Evolutionary conservation across 371 early-diverging fungal genomes (phyloP).

Genomic region (Mortierella sp.): DNA sequence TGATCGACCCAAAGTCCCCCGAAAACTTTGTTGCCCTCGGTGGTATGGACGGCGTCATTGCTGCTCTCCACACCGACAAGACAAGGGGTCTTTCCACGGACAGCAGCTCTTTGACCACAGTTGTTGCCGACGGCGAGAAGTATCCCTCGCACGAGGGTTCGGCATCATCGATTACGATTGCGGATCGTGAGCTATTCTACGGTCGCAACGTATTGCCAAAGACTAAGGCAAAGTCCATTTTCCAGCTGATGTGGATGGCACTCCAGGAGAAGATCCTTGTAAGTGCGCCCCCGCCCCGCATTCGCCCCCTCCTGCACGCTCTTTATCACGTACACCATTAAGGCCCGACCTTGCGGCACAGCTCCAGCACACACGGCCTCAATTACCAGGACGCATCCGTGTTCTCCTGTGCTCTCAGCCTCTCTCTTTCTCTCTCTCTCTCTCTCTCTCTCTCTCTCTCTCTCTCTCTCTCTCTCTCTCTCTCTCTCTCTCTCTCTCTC

Average conservation of each 20-base stretch:
- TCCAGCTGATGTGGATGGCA: slow-evolving; percentile 83
- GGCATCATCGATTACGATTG: slow-evolving; percentile 8
- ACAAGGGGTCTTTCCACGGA: slow-evolving; percentile 57
- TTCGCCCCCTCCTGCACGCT: not conserved
- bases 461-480: not conserved
- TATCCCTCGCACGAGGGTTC: slow-evolving; percentile 4
- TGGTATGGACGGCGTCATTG: slow-evolving; percentile 62
- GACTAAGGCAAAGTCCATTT: slow-evolving; percentile 72
- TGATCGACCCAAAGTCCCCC: slow-evolving; percentile 70
- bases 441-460: not conserved
- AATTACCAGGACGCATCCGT: not conserved
- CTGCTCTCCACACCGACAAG: slow-evolving; percentile 64
- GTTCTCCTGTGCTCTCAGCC: not conserved
- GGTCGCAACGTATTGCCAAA: slow-evolving; percentile 78
- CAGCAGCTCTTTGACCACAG: slow-evolving; percentile 25
- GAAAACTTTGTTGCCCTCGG: slow-evolving; percentile 58
- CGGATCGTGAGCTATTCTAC: slow-evolving; percentile 57
- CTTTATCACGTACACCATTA: not conserved
- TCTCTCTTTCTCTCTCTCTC: not conserved
- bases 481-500: too few species aligned
- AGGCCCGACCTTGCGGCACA: not conserved
- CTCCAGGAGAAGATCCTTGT: slow-evolving; percentile 88
- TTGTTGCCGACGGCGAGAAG: slow-evolving; percentile 28
- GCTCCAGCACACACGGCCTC: slow-evolving; percentile 6
- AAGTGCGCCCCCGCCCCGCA: slow-evolving; percentile 22